Conservation (phyloP, 2,329 filamentous ascomycete genomes). For the Aspergillus pseudoviridinutans region DNA sequence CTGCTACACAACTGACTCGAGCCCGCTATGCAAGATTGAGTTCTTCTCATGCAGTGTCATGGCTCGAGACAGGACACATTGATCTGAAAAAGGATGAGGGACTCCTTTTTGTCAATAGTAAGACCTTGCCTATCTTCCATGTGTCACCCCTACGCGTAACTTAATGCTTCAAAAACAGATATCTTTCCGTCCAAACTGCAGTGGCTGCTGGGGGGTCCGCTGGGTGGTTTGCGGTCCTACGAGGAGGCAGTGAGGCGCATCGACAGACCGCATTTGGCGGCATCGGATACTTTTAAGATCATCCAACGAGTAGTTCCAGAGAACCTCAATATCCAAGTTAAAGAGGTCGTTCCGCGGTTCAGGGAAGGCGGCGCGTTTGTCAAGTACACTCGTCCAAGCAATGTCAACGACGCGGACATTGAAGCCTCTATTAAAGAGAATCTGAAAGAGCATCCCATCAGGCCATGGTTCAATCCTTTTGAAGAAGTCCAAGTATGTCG, state of each 20-base stretch:
- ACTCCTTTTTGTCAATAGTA: slow-evolving; percentile 86
- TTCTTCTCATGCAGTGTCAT: slow-evolving; percentile 45
- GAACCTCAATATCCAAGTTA: slow-evolving; percentile 63
- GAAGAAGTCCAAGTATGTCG: slow-evolving; percentile 64
- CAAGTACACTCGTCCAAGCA: slow-evolving; percentile 64
- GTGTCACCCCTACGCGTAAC: not conserved
- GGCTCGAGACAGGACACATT: slow-evolving; percentile 75
- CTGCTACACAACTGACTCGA: not conserved
- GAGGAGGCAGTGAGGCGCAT: slow-evolving; percentile 50
- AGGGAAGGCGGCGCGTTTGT: slow-evolving; percentile 94
- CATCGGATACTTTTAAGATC: slow-evolving; percentile 54
- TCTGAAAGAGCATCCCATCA: slow-evolving; percentile 66
- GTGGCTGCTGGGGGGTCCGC: slow-evolving; percentile 55
- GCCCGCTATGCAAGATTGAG: not conserved
- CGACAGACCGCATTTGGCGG: slow-evolving; percentile 48
- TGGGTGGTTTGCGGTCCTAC: slow-evolving; percentile 42
- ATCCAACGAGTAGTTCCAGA: slow-evolving; percentile 60
- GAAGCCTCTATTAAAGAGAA: slow-evolving; percentile 60
- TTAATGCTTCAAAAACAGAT: slow-evolving; percentile 47
- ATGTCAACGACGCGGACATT: slow-evolving; percentile 50
- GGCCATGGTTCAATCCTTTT: slow-evolving; percentile 88
- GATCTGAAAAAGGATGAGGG: slow-evolving; percentile 70
- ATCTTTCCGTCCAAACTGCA: slow-evolving; percentile 77
- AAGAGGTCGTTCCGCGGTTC: slow-evolving; percentile 75
- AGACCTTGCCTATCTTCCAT: not conserved